Evolutionary conservation across 75 land plant species (phyloP).

Genomic region (Pseudotsuga menziesii): DNA sequence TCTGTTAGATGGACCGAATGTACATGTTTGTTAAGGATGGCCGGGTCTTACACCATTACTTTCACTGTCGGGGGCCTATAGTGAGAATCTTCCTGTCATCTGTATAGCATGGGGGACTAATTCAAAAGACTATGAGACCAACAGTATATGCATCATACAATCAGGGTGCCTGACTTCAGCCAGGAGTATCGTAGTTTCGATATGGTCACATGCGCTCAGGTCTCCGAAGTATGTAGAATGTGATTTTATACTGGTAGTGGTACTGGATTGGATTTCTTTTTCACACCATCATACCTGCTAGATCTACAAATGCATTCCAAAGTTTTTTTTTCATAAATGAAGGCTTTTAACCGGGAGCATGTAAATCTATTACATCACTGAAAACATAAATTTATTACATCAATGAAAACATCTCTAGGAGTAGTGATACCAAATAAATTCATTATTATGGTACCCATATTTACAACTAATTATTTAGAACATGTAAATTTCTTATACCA

Average conservation of each 20-base stretch:
- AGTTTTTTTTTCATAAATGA: too few relatives aligned
- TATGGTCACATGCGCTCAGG: constrained; percentile 53
- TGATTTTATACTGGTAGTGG: not conserved
- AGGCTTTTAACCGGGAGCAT: too few relatives aligned
- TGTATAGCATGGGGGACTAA: constrained; percentile 52
- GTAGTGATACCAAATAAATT: too few relatives aligned
- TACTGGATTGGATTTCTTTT: constrained; percentile 24
- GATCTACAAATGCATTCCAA: constrained; percentile 34
- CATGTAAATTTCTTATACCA: too few relatives aligned
- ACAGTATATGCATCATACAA: constrained; percentile 56
- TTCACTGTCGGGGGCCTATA: constrained; percentile 65
- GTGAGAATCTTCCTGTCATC: constrained; percentile 43
- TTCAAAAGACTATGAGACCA: constrained; percentile 53
- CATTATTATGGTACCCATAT: too few relatives aligned
- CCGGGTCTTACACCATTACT: too few relatives aligned
- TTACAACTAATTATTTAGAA: too few relatives aligned
- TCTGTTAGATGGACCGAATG: too few relatives aligned
- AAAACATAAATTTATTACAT: too few relatives aligned
- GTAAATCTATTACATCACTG: too few relatives aligned
- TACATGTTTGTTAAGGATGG: too few relatives aligned
- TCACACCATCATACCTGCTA: constrained; percentile 44
- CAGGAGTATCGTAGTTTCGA: constrained; percentile 58
- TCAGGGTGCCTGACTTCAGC: constrained; percentile 43
- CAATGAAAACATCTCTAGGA: too few relatives aligned
- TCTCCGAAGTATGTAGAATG: not conserved